A percentile compares a stretch with the other conserved stretches of the same genome.
phyloP scores from a whole-genome alignment of 257 asterid species.

The Solanum clarkiae region DNA sequence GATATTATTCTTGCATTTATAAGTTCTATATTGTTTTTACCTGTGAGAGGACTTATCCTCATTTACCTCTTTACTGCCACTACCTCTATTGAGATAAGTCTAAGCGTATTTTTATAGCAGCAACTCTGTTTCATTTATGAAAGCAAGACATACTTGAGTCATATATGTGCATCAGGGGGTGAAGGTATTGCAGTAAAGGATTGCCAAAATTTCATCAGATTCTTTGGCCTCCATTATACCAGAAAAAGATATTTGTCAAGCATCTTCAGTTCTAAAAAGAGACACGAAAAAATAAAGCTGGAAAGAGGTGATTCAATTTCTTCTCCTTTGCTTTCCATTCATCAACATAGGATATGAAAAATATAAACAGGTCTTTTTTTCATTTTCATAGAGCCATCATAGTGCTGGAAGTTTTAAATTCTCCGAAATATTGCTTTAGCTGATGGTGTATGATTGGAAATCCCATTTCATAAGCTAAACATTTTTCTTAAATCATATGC shows the following conservation, averaged over 20 bases:
- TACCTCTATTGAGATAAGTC: no score
- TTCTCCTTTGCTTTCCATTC: neutral
- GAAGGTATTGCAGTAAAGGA: conserved; percentile 39
- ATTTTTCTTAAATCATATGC: neutral
- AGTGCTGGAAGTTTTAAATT: no score
- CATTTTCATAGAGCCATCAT: neutral
- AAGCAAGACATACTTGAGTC: conserved; percentile 1
- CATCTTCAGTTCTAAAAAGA: conserved; percentile 59
- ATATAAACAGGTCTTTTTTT: neutral
- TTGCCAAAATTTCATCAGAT: conserved; percentile 47
- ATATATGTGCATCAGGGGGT: conserved; percentile 29
- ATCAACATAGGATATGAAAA: neutral
- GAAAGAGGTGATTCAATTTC: no score
- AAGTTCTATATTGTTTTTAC: conserved; percentile 45
- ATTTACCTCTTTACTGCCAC: no score
- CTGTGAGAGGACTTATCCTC: neutral
- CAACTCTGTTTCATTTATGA: no score
- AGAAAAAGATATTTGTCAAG: conserved; percentile 47
- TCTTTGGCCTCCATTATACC: neutral
- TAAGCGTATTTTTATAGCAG: no score
- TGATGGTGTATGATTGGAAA: neutral
- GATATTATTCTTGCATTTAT: conserved; percentile 34
- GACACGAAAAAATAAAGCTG: conserved; percentile 38
- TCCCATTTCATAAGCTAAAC: neutral
- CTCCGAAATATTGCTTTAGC: neutral